A percentile compares a stretch with the other conserved stretches of the same genome.
phyloP scores from a whole-genome alignment of 2,329 filamentous ascomycete genomes.

The Pseudogymnoascus verrucosus region DNA sequence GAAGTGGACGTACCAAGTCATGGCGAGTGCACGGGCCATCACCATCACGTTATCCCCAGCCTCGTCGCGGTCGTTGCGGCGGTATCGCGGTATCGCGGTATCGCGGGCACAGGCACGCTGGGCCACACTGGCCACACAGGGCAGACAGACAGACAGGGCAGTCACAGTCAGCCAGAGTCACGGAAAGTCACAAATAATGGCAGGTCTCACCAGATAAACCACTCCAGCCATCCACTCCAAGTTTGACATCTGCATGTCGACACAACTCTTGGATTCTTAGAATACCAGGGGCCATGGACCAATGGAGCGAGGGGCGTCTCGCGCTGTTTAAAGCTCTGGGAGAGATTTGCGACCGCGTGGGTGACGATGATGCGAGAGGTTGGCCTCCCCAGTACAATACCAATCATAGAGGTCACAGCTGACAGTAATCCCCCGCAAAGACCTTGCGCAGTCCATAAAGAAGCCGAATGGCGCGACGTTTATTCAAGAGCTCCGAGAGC shows the following conservation, averaged over 20 bases:
- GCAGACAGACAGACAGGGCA: not conserved
- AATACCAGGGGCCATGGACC: not conserved
- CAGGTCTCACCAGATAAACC: not conserved
- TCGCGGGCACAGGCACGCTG: too few relatives aligned
- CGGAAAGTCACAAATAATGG: not conserved
- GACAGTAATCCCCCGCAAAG: not conserved
- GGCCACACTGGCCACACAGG: not conserved
- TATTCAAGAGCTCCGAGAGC: not conserved
- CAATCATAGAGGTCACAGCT: not conserved
- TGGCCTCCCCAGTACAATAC: not conserved
- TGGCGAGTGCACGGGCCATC: not conserved
- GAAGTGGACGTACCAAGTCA: not conserved
- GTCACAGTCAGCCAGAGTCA: not conserved
- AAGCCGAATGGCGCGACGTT: not conserved
- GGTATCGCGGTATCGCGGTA: not conserved
- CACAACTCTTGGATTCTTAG: not conserved
- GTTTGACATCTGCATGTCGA: not conserved
- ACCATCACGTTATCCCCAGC: not conserved
- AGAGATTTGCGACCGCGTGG: conserved; percentile 3
- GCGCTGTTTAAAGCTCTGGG: conserved; percentile 8
- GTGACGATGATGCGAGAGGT: conserved; percentile 4
- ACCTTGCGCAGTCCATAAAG: not conserved
- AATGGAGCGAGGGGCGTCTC: conserved; percentile 3
- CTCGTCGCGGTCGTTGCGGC: not conserved
- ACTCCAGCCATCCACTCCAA: not conserved